Evolutionary conservation across 306 rosid genomes (phyloP), one percentile per base, ranked within the genome.

Genomic region (Neltuma alba): DNA sequence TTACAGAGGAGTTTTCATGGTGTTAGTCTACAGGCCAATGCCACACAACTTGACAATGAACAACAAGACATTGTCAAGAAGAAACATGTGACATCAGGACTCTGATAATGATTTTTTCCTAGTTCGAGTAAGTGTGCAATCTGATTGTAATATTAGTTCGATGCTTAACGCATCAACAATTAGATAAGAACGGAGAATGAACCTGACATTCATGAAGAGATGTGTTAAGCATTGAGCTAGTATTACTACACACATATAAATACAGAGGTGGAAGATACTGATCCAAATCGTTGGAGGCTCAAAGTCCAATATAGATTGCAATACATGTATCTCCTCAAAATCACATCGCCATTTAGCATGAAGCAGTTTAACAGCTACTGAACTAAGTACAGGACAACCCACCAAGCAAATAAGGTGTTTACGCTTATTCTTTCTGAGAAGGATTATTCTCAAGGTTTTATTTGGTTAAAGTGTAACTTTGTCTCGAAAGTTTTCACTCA

Each of bases 341-440:
- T 4, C 37, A 42, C 36, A 40, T 44, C 36, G 3, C 30, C 15
- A 1, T 69, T 69, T 10, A 69, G n/a, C 74, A 45, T 42, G 54
- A 7, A 68, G 12, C 37, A 44, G 18, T 69, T 23, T 12, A 58
- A 18, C 64, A 58, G 28, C 27, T n/a, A n/a, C n/a, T 14, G 52
- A 11, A 67, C 31, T 5, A 40, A 12, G 41, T 21, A 67, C 50
- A 21, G 18, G 34, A 67, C 9, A 38, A 52, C 52, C 52, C n/a
- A 38, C 52, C 72, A 38, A 8, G 72, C 61, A 58, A 58, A 57
- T 70, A 25, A 69, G 16, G 69, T 27, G 44, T 65, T 21, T 20
- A 57, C 68, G 40, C 42, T 68, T 75, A 75, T 57, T 45, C 57
- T 45, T 45, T 23, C 27, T 80, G 28, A 81, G 70, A 11, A 45